Evolutionary conservation across 1,284 basidiomycete species (phyloP), one percentile per base, ranked within the genome.

Genomic region (Cystobasidium slooffiae): DNA sequence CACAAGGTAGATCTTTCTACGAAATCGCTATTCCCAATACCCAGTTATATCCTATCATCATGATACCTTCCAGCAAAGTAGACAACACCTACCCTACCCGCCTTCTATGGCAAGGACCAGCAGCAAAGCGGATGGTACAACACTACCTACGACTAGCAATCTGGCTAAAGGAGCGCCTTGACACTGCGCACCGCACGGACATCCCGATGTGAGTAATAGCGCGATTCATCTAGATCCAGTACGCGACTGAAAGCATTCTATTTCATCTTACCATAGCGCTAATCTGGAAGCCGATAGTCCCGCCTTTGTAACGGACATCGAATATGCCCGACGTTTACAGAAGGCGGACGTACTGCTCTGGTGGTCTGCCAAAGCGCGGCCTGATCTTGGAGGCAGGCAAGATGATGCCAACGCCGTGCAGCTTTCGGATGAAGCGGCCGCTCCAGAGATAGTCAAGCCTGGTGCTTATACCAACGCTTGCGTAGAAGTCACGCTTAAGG

Each of bases 391-490:
- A 53, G 97, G 97, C 1, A 87, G 90, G 62, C 94, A 99, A 81
- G 88, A 93, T 64, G 97, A 99, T 81, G 76, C 77, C 31, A 79
- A 81, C 65, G 68, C 80, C 1, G 68, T 77, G 12, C 76, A 77
- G 41, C 75, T 79, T 16, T 86, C 87, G 53, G 87, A 91, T 64
- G 92, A 93, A 63, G 84, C 94, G n/a, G 87, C 89, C 6, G 89
- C 89, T 70, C 91, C 93, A 0, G 94, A 97, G 78, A 94, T 98
- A 82, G 86, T 89, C 53, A 87, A 89, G 0, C 88, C 92, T 1
- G 97, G 97, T 0, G 90, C 90, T 73, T 98, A 97, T 82, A 89
- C 91, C 6, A 97, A 96, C 68, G 96, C 97, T 20, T 95, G 93
- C 76, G 85, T 99, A 44, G 93, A 97, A 78, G 85, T 99, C 75